Conservation (phyloP, 768 basidiomycete species). For the Termitomyces sp. region DNA sequence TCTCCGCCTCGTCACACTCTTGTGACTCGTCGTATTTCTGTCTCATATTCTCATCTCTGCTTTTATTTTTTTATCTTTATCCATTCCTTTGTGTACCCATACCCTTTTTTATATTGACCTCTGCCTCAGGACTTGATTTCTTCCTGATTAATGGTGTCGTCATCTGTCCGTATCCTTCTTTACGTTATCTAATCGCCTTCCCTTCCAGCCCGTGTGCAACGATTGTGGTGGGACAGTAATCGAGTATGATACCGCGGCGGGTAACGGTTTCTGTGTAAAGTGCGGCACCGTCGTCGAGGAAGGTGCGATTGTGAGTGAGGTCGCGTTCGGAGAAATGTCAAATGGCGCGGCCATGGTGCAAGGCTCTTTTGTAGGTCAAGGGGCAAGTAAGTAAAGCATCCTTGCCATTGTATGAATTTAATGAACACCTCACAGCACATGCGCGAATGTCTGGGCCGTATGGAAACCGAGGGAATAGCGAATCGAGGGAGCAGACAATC, state of each 20-base stretch:
- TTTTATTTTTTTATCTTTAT: constrained; percentile 11
- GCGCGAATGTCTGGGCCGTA: constrained; percentile 81
- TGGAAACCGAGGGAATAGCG: constrained; percentile 73
- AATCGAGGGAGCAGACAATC: constrained; percentile 89
- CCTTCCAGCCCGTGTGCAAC: constrained; percentile 51
- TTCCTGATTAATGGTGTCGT: constrained; percentile 12
- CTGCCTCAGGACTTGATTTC: neutral
- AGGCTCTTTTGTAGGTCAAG: constrained; percentile 88
- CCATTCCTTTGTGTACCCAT: constrained; percentile 11
- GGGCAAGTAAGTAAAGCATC: constrained; percentile 59
- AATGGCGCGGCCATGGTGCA: constrained; percentile 94
- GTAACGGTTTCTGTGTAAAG: constrained; percentile 79
- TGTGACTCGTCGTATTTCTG: constrained; percentile 7
- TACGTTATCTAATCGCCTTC: constrained; percentile 11
- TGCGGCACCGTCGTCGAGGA: constrained; percentile 93
- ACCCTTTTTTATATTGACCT: constrained; percentile 8
- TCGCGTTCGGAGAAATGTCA: constrained; percentile 92
- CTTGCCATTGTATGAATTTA: neutral
- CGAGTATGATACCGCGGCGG: constrained; percentile 81
- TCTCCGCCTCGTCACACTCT: constrained; percentile 4
- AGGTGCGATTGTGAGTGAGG: constrained; percentile 90
- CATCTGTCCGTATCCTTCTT: neutral
- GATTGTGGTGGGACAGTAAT: constrained; percentile 84
- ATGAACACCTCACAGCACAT: constrained; percentile 49
- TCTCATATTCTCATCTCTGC: constrained; percentile 4